These are phyloP conservation scores for Neurospora sp. DNA, from an alignment of 495 filamentous ascomycete species.

Conservation along the genomic window DNA sequence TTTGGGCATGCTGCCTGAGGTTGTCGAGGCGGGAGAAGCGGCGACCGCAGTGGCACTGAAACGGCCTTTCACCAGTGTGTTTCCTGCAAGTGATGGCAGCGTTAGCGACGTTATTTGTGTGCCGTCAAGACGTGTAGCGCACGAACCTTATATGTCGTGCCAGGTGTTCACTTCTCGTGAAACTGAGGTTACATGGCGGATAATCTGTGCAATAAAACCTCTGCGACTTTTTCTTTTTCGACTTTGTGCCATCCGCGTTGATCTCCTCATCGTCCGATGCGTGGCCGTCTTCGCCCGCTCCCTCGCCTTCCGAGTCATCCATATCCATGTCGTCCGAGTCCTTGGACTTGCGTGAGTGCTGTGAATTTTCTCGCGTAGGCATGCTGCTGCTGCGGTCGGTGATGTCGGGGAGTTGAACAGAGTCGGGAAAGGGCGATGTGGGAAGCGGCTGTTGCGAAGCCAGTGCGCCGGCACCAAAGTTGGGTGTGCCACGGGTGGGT, in stretches of 20 bases:
- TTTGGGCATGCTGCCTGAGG: conserved; percentile 91
- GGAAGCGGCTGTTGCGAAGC: conserved; percentile 52
- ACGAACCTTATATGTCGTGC: conserved; percentile 87
- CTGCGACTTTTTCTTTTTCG: conserved; percentile 94
- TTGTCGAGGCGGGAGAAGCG: conserved; percentile 97
- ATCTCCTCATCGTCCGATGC: conserved; percentile 70
- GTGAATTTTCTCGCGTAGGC: conserved; percentile 48
- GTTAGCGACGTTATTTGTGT: conserved; percentile 7
- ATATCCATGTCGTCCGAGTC: conserved; percentile 68
- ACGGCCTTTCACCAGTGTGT: conserved; percentile 95
- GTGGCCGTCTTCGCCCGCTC: conserved; percentile 45
- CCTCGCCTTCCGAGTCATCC: conserved; percentile 59
- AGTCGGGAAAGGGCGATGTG: conserved; percentile 44
- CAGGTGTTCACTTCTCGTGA: conserved; percentile 92
- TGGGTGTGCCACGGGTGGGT: conserved; percentile 44
- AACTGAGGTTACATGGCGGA: conserved; percentile 87
- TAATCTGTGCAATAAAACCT: conserved; percentile 97
- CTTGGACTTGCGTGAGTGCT: conserved; percentile 51
- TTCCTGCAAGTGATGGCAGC: conserved; percentile 45
- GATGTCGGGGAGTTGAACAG: conserved; percentile 37
- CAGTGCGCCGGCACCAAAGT: conserved; percentile 34
- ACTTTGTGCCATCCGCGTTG: conserved; percentile 52
- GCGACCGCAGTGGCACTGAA: conserved; percentile 91
- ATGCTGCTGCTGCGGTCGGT: conserved; percentile 24
- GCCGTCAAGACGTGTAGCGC: conserved; percentile 11